Base-by-base conservation (phyloP, 192 early-diverging fungal genomes). In the Piromyces sp. region DNA sequence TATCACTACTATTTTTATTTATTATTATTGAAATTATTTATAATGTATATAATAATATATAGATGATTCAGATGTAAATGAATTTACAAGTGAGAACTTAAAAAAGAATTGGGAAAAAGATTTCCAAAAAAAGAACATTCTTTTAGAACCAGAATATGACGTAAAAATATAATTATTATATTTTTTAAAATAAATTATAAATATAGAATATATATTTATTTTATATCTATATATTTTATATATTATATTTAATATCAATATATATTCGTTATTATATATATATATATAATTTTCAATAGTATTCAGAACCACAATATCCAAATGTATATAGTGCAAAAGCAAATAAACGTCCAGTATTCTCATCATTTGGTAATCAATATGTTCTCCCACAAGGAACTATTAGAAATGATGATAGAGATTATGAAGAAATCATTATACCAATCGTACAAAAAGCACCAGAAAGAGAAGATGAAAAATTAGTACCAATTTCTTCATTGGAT, bases 381-480 rank as follows among this genome's bases (percentile, higher is more conserved):
- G 29, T 36, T 9, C 82, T 82, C 19, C 82, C 82, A 29, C 19
- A 26, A 15, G 82, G 82, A 36, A 82, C 82, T 14, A 30, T 26
- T 6, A 30, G 82, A 30, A 30, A 29, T 26, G 78, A 82, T 26
- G 19, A 58, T 31, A 82, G 92, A 84, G 92, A 96, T 83, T 94
- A 95, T 83, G 96, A 99, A 82, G 95, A 97, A 87, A 93, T 98
- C 30, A 92, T 87, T 0, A 96, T 99, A 80, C 98, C 98, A 1
- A 87, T 94, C 13, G 85, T 94, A 1, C 87, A 88, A 58, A 87
- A 89, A 30, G 93, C 95, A 3, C 91, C 93, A 22, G 84, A 87
- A 3, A 91, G 92, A 16, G 81, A 86, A 0, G 87, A 87, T 1
- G 95, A 99, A 86, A 84, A 86, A 51, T 83, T 89, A 9, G 87